A percentile compares a stretch with the other conserved stretches of the same genome.
phyloP scores from a whole-genome alignment of 768 basidiomycete species.

The Rhizopogon vinicolor region DNA sequence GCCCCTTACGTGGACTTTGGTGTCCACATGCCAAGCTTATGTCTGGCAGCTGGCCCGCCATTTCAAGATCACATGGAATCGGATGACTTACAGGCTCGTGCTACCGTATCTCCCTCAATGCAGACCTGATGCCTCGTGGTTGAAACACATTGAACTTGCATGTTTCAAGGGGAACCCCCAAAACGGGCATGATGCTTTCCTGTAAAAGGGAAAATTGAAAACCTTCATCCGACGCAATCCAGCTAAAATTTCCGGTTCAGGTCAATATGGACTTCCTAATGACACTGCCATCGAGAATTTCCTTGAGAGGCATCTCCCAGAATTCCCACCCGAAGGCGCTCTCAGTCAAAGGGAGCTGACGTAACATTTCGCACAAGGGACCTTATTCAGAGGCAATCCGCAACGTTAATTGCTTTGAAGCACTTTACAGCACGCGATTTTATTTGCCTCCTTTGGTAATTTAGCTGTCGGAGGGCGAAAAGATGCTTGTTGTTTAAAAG shows the following conservation, averaged over 20 bases:
- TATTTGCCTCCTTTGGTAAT: conserved; percentile 24
- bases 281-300: conserved; percentile 20
- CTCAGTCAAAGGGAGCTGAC: conserved; percentile 22
- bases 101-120: neutral
- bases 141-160: neutral
- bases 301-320: conserved; percentile 16
- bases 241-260: conserved; percentile 12
- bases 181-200: conserved; percentile 6
- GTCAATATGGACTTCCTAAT: conserved; percentile 5
- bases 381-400: conserved; percentile 21
- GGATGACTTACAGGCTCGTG: neutral
- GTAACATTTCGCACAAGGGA: conserved; percentile 24
- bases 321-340: neutral
- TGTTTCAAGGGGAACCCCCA: neutral
- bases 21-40: neutral
- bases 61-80: neutral
- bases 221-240: conserved; percentile 15
- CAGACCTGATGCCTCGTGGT: neutral
- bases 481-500: conserved; percentile 23
- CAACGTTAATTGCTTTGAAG: conserved; percentile 9
- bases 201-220: conserved; percentile 17
- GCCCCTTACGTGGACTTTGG: neutral
- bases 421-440: conserved; percentile 12
- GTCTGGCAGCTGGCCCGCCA: neutral
- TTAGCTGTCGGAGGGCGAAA: conserved; percentile 11